Evolutionary conservation across 345 rosid genomes (phyloP).

Genomic region (Eucalyptus microcorys): DNA sequence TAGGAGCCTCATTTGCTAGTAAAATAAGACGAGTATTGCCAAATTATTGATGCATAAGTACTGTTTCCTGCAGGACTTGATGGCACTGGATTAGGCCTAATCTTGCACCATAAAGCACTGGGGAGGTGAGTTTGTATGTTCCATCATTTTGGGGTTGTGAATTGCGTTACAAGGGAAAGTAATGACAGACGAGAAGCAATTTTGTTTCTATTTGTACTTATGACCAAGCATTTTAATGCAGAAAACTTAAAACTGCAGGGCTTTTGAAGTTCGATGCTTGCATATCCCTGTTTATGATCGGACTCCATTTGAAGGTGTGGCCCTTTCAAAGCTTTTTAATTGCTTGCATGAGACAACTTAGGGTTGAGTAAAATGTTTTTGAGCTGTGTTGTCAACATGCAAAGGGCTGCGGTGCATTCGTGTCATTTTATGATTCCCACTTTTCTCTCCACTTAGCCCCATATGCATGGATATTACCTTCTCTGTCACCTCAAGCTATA

Average conservation of each 20-base stretch:
- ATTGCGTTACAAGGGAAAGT: neutral
- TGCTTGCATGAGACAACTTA: neutral
- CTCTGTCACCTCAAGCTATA: neutral
- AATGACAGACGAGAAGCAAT: neutral
- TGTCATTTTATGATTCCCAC: neutral
- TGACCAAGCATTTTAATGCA: neutral
- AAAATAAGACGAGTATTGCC: neutral
- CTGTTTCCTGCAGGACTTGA: constrained; percentile 32
- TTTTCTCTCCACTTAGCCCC: neutral
- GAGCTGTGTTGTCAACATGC: neutral
- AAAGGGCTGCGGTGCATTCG: neutral
- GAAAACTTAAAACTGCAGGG: constrained; percentile 27
- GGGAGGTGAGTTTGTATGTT: constrained; percentile 38
- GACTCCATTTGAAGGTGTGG: constrained; percentile 32
- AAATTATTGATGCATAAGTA: neutral
- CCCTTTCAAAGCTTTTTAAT: neutral
- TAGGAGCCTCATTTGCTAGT: neutral
- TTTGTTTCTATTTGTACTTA: neutral
- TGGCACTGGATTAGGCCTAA: constrained; percentile 72
- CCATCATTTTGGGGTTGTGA: neutral
- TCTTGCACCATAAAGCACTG: constrained; percentile 73
- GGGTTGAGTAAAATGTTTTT: neutral
- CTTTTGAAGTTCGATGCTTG: constrained; percentile 68
- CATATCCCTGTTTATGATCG: constrained; percentile 70
- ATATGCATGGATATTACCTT: neutral